Conservation (phyloP, 345 rosid species). For the Citrus maxima region DNA sequence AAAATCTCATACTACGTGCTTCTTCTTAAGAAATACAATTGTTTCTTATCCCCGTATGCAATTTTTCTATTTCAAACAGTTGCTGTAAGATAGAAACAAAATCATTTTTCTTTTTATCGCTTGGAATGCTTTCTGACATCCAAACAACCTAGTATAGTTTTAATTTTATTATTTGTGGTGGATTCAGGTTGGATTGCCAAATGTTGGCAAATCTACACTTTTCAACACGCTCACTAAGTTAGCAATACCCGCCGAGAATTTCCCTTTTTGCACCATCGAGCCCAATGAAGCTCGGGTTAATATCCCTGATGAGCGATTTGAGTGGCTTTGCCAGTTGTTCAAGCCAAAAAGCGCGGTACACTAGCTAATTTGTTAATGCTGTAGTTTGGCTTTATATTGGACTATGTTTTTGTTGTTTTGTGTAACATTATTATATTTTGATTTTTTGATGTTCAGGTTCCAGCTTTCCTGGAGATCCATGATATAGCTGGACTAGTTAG, state of each 20-base stretch:
- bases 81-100: not conserved
- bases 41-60: not conserved
- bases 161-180: not conserved
- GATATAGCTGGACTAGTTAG: conserved; percentile 95
- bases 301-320: conserved; percentile 89
- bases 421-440: not conserved
- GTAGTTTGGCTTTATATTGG: not conserved
- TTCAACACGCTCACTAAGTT: conserved; percentile 95
- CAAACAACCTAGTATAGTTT: not conserved
- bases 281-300: conserved; percentile 95
- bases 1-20: not conserved
- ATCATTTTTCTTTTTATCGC: not conserved
- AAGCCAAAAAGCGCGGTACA: conserved; percentile 88
- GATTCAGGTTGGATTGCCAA: conserved; percentile 87
- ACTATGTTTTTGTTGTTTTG: not conserved
- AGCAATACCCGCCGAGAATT: conserved; percentile 95
- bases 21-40: not conserved
- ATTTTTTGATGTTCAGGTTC: conserved; percentile 41
- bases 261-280: conserved; percentile 96
- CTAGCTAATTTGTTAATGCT: not conserved
- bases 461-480: conserved; percentile 94
- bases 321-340: conserved; percentile 82
- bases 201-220: conserved; percentile 96
- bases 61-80: not conserved
- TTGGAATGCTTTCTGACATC: not conserved